Evolutionary conservation across 2,329 filamentous ascomycete genomes (phyloP), one percentile per base, ranked within the genome.

Genomic region (Fusarium multiceps): DNA sequence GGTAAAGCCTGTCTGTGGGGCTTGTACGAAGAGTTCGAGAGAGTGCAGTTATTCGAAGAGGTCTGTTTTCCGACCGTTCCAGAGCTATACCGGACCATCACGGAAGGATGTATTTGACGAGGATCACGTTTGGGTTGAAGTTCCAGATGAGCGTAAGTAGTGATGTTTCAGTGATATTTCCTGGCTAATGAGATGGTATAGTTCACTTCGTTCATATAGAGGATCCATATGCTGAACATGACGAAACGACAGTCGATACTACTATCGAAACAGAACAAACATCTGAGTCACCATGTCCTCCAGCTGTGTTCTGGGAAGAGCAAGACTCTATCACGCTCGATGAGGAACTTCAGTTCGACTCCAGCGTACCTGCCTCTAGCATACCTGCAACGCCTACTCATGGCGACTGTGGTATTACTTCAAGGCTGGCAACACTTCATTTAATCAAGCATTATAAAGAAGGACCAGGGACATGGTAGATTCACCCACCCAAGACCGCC

Each of bases 381-480:
- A 18, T 41, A 2, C 2, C n/a, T 4, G 12, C 9, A 2, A n/a
- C 30, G 3, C 7, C 37, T 7, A 1, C 8, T 3, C 21, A 14
- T 7, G 7, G 5, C 6, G 23, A 42, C 3, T 8, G 41, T 27
- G 32, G 7, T 12, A 23, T 51, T 1, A 30, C n/a, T 6, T 59
- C 51, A 4, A 65, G 23, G 7, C 6, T 65, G 5, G 61, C 53
- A 14, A 48, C 68, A 1, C 27, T 73, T 4, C 53, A 66, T 27
- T 34, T 73, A 0, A 45, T 73, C 6, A 55, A 70, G 0, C 71
- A 73, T 25, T 74, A 73, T 13, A 69, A 66, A n/a, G 57, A 74
- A 20, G 72, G 72, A 0, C 72, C 72, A 1, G 72, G 72, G 1
- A 49, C 65, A 46, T 74, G 72, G 71, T 72, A 1, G 50, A 57